Evolutionary conservation across 1,139 yeast genomes (phyloP), one percentile per base, ranked within the genome.

Genomic region (Chernovozyma sophiae-reginae): DNA sequence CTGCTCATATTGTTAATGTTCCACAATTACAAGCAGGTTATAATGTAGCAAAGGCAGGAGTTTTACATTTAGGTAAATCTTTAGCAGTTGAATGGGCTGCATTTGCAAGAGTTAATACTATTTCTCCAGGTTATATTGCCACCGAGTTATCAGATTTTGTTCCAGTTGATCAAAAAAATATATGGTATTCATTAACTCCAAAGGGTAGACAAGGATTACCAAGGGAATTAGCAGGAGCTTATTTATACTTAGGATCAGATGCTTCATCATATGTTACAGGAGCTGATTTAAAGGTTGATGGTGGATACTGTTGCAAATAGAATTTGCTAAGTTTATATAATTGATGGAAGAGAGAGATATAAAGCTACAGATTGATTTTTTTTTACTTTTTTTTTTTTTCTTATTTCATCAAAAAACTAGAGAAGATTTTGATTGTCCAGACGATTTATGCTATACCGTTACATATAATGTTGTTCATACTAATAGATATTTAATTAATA

Each of bases 1-100:
- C 83, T 27, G 84, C 77, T 31, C 74, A 75, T 52, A 77, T 79
- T 50, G 84, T 76, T 48, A 79, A 79, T 58, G 77, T 76, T 52
- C 85, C 85, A 33, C 80, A 79, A 56, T 76, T 76, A 36, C 84
- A 79, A 58, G 68, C 77, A 39, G 74, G 74, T 18, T 76, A 75
- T 65, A 77, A 77, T 51, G 80, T 76, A 31, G 73, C 62, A 37
- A 58, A 58, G 51, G 62, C 62, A 28, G 63, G 53, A 40, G 62
- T 56, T 14, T 47, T 56, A 36, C 62, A 57, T 43, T 52, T 58
- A 45, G 60, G 59, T 39, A 58, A 53, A 46, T 57, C 62, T 13
- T 50, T 58, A 41, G 62, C 63, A 27, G 50, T 56, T 19, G 63
- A 58, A 46, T 59, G 62, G 62, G 62, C 61, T 34, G 45, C 52